Evolutionary conservation across 768 basidiomycete genomes (phyloP).

Genomic region (Tremella fuciformis): DNA sequence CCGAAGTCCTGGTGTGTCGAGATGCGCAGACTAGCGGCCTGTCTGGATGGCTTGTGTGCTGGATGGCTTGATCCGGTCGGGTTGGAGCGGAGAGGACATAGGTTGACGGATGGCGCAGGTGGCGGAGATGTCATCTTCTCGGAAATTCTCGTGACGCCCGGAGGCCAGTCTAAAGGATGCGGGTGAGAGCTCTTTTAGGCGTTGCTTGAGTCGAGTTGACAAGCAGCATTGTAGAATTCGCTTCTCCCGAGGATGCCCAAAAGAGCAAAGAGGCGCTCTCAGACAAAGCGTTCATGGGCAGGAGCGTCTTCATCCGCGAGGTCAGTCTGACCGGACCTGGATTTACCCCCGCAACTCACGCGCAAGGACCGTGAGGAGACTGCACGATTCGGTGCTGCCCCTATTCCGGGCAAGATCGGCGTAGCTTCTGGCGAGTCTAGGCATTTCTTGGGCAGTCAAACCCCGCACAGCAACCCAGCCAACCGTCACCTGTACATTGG

Average conservation of each 20-base stretch:
- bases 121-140: slow-evolving; percentile 99
- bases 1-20: no score
- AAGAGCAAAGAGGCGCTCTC: slow-evolving; percentile 85
- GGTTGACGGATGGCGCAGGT: slow-evolving; percentile 59
- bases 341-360: slow-evolving; percentile 1
- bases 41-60: neutral
- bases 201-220: slow-evolving; percentile 7
- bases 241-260: slow-evolving; percentile 81
- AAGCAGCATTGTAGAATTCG: slow-evolving; percentile 88
- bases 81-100: neutral
- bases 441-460: slow-evolving; percentile 29
- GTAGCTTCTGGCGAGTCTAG: slow-evolving; percentile 77
- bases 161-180: slow-evolving; percentile 96
- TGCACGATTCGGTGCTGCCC: slow-evolving; percentile 90
- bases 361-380: slow-evolving; percentile 90
- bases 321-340: slow-evolving; percentile 54
- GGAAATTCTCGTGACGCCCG: slow-evolving; percentile 96
- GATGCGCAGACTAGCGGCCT: neutral
- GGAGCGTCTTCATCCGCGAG: slow-evolving; percentile 95
- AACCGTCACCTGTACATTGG: slow-evolving; percentile 84
- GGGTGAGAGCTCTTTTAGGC: slow-evolving; percentile 66
- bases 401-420: slow-evolving; percentile 92
- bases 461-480: slow-evolving; percentile 14
- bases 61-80: neutral
- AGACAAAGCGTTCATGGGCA: slow-evolving; percentile 82